A percentile compares a stretch with the other conserved stretches of the same genome.
phyloP scores from a whole-genome alignment of 441 rosid species.

The Populus hybrid region DNA sequence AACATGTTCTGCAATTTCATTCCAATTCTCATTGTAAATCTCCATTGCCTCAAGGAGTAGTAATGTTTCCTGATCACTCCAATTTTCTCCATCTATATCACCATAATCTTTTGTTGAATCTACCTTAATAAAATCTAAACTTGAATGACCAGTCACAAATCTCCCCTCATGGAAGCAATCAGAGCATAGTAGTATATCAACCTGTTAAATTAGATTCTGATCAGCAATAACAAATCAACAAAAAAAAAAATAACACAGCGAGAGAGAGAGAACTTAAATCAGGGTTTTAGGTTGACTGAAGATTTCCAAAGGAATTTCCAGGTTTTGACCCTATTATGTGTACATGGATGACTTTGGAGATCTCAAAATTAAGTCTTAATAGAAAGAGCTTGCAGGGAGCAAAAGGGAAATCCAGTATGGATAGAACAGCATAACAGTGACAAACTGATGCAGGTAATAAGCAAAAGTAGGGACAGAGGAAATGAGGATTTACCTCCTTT shows the following conservation, averaged over 20 bases:
- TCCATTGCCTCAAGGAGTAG: conserved; percentile 86
- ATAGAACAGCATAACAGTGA: not conserved
- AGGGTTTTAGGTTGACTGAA: not conserved
- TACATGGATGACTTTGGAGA: not conserved
- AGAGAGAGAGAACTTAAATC: not conserved
- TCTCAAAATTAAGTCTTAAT: not conserved
- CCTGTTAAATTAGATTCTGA: conserved; percentile 45
- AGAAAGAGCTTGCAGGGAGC: not conserved
- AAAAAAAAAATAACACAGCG: too few species aligned
- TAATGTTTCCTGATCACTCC: conserved; percentile 88
- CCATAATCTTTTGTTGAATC: conserved; percentile 64
- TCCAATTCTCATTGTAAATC: too few species aligned
- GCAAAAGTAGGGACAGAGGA: not conserved
- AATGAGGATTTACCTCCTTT: conserved; percentile 55
- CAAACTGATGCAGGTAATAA: not conserved
- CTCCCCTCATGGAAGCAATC: conserved; percentile 83
- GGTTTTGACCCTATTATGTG: not conserved
- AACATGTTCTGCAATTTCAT: too few species aligned
- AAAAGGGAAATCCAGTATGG: not conserved
- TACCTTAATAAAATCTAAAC: conserved; percentile 69
- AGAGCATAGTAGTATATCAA: conserved; percentile 64
- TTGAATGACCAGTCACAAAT: conserved; percentile 80
- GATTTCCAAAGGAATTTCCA: not conserved
- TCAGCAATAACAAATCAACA: conserved; percentile 6
- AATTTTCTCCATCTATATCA: conserved; percentile 76